A percentile compares a stretch with the other conserved stretches of the same genome.
These are phyloP conservation scores for Debaryomycetaceae sp. DNA, from an alignment of 1,139 yeast genomes.

Conservation along the genomic window DNA sequence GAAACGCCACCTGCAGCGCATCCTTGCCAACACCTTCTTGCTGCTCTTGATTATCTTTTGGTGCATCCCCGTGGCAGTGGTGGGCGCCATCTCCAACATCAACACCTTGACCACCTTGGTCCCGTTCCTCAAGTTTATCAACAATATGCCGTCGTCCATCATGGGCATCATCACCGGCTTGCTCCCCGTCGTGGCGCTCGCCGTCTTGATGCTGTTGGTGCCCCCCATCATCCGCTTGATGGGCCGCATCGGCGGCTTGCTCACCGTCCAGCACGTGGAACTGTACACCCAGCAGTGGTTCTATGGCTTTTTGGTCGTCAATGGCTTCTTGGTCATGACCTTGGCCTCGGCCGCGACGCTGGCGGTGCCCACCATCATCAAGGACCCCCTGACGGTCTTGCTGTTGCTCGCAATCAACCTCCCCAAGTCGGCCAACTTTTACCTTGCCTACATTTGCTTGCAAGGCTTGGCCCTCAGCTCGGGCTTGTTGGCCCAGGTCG, in stretches of 20 bases:
- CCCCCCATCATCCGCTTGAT: conserved; percentile 62
- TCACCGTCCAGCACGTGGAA: conserved; percentile 65
- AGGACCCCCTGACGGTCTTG: conserved; percentile 46
- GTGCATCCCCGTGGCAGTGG: conserved; percentile 82
- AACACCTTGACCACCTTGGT: conserved; percentile 51
- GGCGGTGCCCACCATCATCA: conserved; percentile 44
- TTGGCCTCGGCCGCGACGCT: conserved; percentile 71
- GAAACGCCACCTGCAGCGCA: conserved; percentile 29
- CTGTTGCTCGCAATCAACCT: conserved; percentile 44
- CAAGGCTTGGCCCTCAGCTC: conserved; percentile 33
- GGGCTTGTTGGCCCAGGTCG: conserved; percentile 29
- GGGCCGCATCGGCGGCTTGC: conserved; percentile 64
- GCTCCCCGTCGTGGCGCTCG: conserved; percentile 57
- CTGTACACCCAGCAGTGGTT: conserved; percentile 76
- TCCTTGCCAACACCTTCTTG: conserved; percentile 32
- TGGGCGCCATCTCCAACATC: conserved; percentile 69
- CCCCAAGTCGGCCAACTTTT: conserved; percentile 68
- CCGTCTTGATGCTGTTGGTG: conserved; percentile 60
- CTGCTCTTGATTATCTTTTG: conserved; percentile 57
- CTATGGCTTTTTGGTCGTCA: conserved; percentile 82
- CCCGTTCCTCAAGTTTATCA: conserved; percentile 52
- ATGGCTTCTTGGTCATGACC: conserved; percentile 73
- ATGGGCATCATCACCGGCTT: conserved; percentile 68
- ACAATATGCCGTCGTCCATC: conserved; percentile 45
- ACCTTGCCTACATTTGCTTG: conserved; percentile 39